These are phyloP conservation scores for Liquidambar formosana DNA, from an alignment of 164 flowering plant genomes.

Conservation along the genomic window DNA sequence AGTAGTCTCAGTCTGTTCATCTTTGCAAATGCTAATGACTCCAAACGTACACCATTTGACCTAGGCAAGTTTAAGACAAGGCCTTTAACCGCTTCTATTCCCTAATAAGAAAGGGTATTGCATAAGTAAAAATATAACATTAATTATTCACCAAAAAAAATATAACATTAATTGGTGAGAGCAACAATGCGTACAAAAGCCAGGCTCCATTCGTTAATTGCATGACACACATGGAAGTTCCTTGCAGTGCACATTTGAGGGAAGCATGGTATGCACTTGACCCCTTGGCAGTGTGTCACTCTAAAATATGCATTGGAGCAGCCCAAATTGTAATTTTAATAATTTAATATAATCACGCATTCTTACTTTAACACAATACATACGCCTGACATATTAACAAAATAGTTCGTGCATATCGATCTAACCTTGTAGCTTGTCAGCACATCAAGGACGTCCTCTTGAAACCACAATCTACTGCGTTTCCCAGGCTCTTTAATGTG, in stretches of 20 bases:
- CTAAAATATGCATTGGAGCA: too few species aligned
- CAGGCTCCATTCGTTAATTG: background rate
- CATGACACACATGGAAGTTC: background rate
- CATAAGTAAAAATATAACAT: too few species aligned
- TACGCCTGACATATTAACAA: too few species aligned
- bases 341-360: too few species aligned
- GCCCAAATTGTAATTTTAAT: too few species aligned
- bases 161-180: too few species aligned
- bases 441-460: constrained; percentile 14
- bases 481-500: constrained; percentile 10
- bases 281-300: too few species aligned
- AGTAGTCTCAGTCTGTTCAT: constrained; percentile 21
- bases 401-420: background rate
- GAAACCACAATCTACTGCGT: constrained; percentile 24
- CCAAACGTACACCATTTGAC: background rate
- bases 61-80: constrained; percentile 7
- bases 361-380: too few species aligned
- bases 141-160: too few species aligned
- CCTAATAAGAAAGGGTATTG: constrained; percentile 10
- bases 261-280: too few species aligned
- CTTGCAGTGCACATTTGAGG: too few species aligned
- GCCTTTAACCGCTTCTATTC: constrained; percentile 18
- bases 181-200: background rate
- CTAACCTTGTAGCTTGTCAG: constrained; percentile 14
- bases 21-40: constrained; percentile 2